These are phyloP conservation scores for Oidiodendron maius DNA, from an alignment of 495 filamentous ascomycete species.

Conservation along the genomic window DNA sequence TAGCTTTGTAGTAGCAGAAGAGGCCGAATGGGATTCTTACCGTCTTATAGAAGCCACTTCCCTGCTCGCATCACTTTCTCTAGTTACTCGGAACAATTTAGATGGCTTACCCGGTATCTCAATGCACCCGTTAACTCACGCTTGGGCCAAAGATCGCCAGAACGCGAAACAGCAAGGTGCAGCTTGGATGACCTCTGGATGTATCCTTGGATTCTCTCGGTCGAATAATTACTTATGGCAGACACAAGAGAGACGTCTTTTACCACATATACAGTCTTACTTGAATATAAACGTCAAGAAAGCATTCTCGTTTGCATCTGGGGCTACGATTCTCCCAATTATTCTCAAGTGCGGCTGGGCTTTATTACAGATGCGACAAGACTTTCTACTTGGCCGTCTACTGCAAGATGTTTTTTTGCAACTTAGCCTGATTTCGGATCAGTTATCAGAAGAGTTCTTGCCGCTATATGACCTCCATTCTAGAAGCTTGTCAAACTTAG, in stretches of 20 bases:
- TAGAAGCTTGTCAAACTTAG: conserved; percentile 6
- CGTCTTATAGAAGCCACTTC: conserved; percentile 21
- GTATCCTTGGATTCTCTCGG: conserved; percentile 19
- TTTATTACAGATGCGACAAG: conserved; percentile 18
- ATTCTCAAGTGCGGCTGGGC: conserved; percentile 18
- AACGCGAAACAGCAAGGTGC: conserved; percentile 14
- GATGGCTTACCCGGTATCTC: conserved; percentile 13
- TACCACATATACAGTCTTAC: conserved; percentile 22
- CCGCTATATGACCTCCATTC: neutral
- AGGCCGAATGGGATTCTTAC: conserved; percentile 21
- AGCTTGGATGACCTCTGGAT: conserved; percentile 15
- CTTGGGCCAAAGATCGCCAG: too few species aligned
- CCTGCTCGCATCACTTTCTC: conserved; percentile 22
- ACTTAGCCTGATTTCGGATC: neutral
- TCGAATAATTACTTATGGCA: conserved; percentile 13
- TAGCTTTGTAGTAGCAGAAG: neutral
- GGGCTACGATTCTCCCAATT: conserved; percentile 9
- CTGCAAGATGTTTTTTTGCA: conserved; percentile 30
- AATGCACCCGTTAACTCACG: conserved; percentile 19
- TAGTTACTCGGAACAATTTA: conserved; percentile 15
- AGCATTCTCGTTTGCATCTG: conserved; percentile 11
- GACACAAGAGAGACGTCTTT: conserved; percentile 18
- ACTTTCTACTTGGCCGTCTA: conserved; percentile 22
- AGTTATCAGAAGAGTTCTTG: neutral
- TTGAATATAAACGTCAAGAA: conserved; percentile 14